Evolutionary conservation across 192 early-diverging fungal genomes (phyloP), one percentile per base, ranked within the genome.

Genomic region (Coemansia sp.): DNA sequence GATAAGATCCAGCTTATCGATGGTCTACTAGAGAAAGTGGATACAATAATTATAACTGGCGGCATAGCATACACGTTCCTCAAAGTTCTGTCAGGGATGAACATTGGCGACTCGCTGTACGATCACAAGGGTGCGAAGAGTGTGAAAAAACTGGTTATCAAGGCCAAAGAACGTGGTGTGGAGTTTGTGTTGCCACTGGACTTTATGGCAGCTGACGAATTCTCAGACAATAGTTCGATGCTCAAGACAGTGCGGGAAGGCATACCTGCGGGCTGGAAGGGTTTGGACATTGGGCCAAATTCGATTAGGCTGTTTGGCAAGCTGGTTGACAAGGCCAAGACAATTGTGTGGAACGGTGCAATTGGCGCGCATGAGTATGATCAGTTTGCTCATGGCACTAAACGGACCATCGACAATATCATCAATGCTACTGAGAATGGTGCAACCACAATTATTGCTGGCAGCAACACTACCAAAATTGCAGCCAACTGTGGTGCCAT

Each of bases 61-160:
- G 94, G 94, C 38, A 98, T 98, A 95, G 92, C 94, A 61, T 98
- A 95, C 85, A 98, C 96, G 49, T 98, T 98, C 87, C 89, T 91
- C 82, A 97, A 97, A 87, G 86, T 88, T 35, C 82, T 94, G 53
- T 82, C 94, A 21, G 82, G 84, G 57, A 90, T 96, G 76, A 82
- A 90, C 83, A 98, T 98, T 65, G 96, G 96, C 71, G 85, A 71
- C 67, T 98, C 96, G 31, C 80, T 97, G 35, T 98, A 89, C 72
- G 96, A 98, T 76, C 83, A 86, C 39, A 86, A 85, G 29, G 96
- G 96, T 61, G 82, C 96, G 54, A 79, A 90, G 70, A 92, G 94
- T 66, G 94, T 95, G 19, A 65, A 83, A 14, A 67, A 84, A 23
- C 79, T 98, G 27, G 86, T 97, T 23, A 89, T 92, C 41, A 93